Conservation (phyloP, 768 basidiomycete genomes). For the Coprinellus aureogranulatus region DNA sequence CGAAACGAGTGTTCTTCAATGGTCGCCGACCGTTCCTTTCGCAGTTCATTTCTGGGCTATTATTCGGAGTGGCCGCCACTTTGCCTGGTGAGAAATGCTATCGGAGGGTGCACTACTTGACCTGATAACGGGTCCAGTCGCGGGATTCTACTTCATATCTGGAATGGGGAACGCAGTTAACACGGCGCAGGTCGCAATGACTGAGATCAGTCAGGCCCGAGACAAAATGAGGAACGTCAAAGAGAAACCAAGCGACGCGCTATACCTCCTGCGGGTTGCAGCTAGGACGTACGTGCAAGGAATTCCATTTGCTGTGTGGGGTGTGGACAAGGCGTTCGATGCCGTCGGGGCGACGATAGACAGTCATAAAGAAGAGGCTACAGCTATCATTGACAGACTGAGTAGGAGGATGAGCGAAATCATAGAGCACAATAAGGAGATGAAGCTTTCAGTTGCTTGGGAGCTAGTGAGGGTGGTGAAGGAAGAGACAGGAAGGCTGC, state of each 20-base stretch:
- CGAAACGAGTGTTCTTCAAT: not conserved
- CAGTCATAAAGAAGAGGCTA: slow-evolving; percentile 39
- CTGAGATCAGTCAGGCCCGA: slow-evolving; percentile 11
- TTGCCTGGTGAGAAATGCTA: not conserved
- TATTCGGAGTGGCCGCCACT: not conserved
- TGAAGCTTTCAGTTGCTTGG: slow-evolving; percentile 23
- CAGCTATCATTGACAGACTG: slow-evolving; percentile 26
- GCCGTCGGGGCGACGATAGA: slow-evolving; percentile 35
- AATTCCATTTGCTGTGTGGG: slow-evolving; percentile 35
- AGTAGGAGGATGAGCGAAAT: not conserved
- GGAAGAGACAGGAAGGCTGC: not conserved
- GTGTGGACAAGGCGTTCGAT: slow-evolving; percentile 45
- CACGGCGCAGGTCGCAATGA: slow-evolving; percentile 26
- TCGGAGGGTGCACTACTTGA: not conserved
- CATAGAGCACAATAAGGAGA: not conserved
- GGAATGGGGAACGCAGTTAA: slow-evolving; percentile 36
- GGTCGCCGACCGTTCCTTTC: not conserved
- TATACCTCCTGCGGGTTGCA: slow-evolving; percentile 36
- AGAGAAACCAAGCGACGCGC: slow-evolving; percentile 24
- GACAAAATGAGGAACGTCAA: slow-evolving; percentile 17
- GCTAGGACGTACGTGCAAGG: slow-evolving; percentile 39
- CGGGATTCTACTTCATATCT: slow-evolving; percentile 41
- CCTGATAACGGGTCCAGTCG: slow-evolving; percentile 24
- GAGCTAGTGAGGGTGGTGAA: slow-evolving; percentile 27
- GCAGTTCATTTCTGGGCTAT: not conserved